Evolutionary conservation across 805 yeast genomes (phyloP), one percentile per base, ranked within the genome.

Genomic region (Cyberlindnera japonica): DNA sequence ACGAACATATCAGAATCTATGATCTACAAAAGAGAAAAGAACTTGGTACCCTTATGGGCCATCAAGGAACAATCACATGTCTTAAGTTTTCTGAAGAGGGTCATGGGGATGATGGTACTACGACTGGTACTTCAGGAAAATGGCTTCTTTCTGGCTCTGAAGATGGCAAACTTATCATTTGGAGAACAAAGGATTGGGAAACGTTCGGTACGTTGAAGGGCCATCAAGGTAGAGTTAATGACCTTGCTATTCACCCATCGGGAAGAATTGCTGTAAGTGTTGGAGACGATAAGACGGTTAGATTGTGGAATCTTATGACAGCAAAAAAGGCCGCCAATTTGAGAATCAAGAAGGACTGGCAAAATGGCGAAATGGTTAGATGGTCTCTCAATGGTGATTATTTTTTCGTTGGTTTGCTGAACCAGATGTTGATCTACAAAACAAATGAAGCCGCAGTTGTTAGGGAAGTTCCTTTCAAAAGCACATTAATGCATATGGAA

Each of bases 171-270:
- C 79, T 93, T 34, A 77, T 88, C 38, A 75, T 93, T 30, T 93
- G 99, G 99, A 73, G 98, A 62, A 84, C 93, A 3, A 88, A 86
- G 61, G 99, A 93, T 64, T 93, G 99, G 99, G 98, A 93, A 58
- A 73, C 79, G 31, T 81, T 87, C 59, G 95, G 93, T 5, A 79
- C 81, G 12, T 68, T 93, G 61, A 89, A 89, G 61, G 98, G 97
- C 11, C 98, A 91, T 63, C 74, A 73, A 32, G 91, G 79, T n/a
- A 71, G 84, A 38, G 75, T 93, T 31, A 84, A 83, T 50, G 98
- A 89, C 61, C 55, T 93, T 31, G 83, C 89, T 21, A 83, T 93
- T 27, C 99, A 93, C 62, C 95, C 95, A 14, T 71, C 88, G 4
- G 96, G 95, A 12, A 75, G 87, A 64, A 79, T 93, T 42, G 97